Conservation (phyloP, 495 filamentous ascomycete species). For the Aspergillus indologenus region DNA sequence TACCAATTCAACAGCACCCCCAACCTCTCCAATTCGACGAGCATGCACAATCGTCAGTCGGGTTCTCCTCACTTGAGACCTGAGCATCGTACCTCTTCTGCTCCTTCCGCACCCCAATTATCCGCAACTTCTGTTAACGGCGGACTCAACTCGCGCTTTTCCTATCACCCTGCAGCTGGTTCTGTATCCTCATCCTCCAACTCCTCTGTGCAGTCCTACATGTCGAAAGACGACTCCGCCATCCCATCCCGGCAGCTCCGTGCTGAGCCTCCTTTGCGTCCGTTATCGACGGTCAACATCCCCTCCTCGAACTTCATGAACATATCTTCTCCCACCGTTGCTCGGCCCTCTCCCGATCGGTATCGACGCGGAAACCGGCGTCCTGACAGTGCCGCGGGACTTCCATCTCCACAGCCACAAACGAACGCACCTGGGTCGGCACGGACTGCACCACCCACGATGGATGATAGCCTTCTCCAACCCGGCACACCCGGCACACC, state of each 20-base stretch:
- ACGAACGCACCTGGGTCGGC: slow-evolving; percentile 13
- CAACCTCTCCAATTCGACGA: slow-evolving; percentile 54
- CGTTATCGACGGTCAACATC: slow-evolving; percentile 51
- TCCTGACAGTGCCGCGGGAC: slow-evolving; percentile 41
- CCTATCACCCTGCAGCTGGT: slow-evolving; percentile 57
- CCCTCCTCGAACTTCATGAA: slow-evolving; percentile 39
- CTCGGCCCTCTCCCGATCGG: slow-evolving; percentile 64
- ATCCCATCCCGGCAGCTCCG: slow-evolving; percentile 41
- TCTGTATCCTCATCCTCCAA: slow-evolving; percentile 57
- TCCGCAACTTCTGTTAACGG: slow-evolving; percentile 43
- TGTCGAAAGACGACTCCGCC: slow-evolving; percentile 49
- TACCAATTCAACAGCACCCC: slow-evolving; percentile 84
- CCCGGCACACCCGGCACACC: slow-evolving; percentile 8
- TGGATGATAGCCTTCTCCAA: slow-evolving; percentile 27
- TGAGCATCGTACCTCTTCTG: slow-evolving; percentile 65
- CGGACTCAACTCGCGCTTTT: slow-evolving; percentile 40
- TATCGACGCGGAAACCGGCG: slow-evolving; percentile 59
- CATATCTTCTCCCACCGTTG: slow-evolving; percentile 44
- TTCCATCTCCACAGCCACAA: slow-evolving; percentile 41
- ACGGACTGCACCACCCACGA: slow-evolving; percentile 9
- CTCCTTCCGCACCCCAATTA: slow-evolving; percentile 53
- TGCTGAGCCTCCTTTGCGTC: slow-evolving; percentile 42
- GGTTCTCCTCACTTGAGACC: slow-evolving; percentile 58
- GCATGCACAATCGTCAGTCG: slow-evolving; percentile 54
- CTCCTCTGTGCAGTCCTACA: slow-evolving; percentile 39